Evolutionary conservation across 2,329 filamentous ascomycete species (phyloP).

Genomic region (Phialophora macrospora): DNA sequence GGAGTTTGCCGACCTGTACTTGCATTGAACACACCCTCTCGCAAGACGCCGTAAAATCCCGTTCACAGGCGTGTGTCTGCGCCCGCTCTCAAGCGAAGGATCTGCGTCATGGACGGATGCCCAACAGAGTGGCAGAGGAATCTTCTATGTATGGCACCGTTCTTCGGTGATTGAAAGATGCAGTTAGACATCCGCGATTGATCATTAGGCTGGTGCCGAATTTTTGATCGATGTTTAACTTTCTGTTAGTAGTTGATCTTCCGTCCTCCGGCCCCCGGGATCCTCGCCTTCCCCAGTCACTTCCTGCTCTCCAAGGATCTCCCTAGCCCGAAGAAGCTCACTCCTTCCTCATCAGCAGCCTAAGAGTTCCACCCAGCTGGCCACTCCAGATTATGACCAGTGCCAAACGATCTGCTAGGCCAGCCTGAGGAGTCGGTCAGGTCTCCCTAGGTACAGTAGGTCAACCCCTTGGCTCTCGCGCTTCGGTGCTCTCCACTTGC

Average conservation of each 20-base stretch:
- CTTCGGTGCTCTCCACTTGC: slow-evolving; percentile 2
- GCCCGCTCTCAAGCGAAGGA: neutral
- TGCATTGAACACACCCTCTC: neutral
- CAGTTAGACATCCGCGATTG: slow-evolving; percentile 2
- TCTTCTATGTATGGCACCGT: neutral
- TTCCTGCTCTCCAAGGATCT: neutral
- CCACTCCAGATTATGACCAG: neutral
- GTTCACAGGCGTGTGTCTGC: neutral
- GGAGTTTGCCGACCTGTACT: neutral
- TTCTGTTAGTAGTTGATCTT: neutral
- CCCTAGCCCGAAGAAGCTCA: slow-evolving; percentile 15
- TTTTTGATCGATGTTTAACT: neutral
- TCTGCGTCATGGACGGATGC: neutral
- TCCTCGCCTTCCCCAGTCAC: slow-evolving; percentile 9
- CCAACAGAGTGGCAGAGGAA: neutral
- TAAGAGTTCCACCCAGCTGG: slow-evolving; percentile 5
- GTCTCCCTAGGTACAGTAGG: no score
- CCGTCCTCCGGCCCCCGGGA: neutral
- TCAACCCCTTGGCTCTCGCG: slow-evolving; percentile 1
- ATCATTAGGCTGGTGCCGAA: neutral
- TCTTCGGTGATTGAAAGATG: neutral
- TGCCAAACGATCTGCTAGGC: slow-evolving; percentile 4
- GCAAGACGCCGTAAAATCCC: neutral
- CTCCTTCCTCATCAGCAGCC: slow-evolving; percentile 11
- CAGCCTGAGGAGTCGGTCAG: slow-evolving; percentile 7